phyloP scores from a whole-genome alignment of 208 protist species.

The Trypanosoma platydactyli region DNA sequence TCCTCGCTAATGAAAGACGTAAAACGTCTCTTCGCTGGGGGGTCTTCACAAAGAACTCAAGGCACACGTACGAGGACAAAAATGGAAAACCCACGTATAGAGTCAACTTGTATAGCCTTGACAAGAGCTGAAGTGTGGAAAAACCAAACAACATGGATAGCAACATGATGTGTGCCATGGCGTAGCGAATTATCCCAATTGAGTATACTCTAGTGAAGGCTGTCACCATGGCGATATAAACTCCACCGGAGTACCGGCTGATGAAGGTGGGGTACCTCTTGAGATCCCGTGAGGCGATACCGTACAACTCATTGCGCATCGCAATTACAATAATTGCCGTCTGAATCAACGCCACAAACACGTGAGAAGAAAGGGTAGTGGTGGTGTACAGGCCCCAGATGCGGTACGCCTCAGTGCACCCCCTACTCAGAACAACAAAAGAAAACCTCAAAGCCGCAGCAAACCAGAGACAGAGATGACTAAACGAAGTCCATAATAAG shows the following conservation, averaged over 20 bases:
- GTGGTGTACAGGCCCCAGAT: slow-evolving; percentile 36
- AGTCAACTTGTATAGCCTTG: slow-evolving; percentile 62
- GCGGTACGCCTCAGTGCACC: neutral
- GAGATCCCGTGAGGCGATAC: slow-evolving; percentile 32
- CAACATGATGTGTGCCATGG: slow-evolving; percentile 46
- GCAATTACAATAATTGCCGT: slow-evolving; percentile 57
- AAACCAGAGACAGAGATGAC: neutral
- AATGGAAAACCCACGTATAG: slow-evolving; percentile 67
- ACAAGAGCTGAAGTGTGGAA: slow-evolving; percentile 63
- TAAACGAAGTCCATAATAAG: slow-evolving; percentile 13
- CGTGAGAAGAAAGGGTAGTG: slow-evolving; percentile 67
- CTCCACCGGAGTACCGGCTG: slow-evolving; percentile 26
- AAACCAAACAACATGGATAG: slow-evolving; percentile 60
- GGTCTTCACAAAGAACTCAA: slow-evolving; percentile 55
- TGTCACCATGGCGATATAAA: slow-evolving; percentile 32
- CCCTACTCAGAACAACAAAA: neutral
- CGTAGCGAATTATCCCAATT: slow-evolving; percentile 43
- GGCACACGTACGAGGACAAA: slow-evolving; percentile 59
- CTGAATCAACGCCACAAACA: slow-evolving; percentile 60
- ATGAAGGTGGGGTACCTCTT: slow-evolving; percentile 23
- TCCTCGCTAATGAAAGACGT: slow-evolving; percentile 31
- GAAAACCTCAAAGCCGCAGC: neutral
- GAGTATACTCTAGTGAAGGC: slow-evolving; percentile 58
- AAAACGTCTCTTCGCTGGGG: slow-evolving; percentile 27
- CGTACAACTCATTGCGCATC: slow-evolving; percentile 65